Base-by-base conservation (phyloP, 768 basidiomycete species). In the Pisolithus albus region DNA sequence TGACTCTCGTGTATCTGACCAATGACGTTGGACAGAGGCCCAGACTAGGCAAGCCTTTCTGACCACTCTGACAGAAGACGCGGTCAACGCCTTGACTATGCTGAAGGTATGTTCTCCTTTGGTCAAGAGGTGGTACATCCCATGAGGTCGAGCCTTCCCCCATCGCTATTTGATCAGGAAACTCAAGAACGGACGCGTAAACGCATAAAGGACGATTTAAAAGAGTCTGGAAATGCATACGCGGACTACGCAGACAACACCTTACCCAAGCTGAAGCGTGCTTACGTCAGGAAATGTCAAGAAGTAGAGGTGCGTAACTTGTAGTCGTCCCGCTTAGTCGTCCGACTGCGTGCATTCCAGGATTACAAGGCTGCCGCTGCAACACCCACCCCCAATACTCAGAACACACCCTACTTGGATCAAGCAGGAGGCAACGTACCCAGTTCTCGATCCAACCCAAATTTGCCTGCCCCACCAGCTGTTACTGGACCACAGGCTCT, bases 151-250 rank as follows among this genome's bases (percentile, higher is more conserved):
- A 53, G 37, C 11, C 34, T 34, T 15, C 26, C 50, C 46, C 18
- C 11, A 30, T 52, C 16, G 3, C 8, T 13, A 46, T 34, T 49
- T 10, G 5, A 21, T 15, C 54, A 92, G 90, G 92, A 94, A 59
- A 86, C 85, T 10, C 92, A 95, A 72, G 89, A 91, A 49, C 81
- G 93, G 36, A 94, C 91, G n/a, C 78, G 89, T 44, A 89, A 90
- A 63, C 83, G 90, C 24, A 86, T 96, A 65, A 91, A 88, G 64
- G 92, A 95, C 61, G 92, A 94, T 63, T 68, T 94, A 50, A 92
- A 91, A 66, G 82, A 82, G 8, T 89, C 92, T 0, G 73, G 74
- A n/a, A 58, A 68, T 49, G 81, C 86, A 32, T 92, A 95, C 66
- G 78, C 79, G 30, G 92, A 95, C 30, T 92, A 83, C 62, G 83